These are phyloP conservation scores for Fusarium irregulare DNA, from an alignment of 2,329 filamentous ascomycete species.

Conservation along the genomic window DNA sequence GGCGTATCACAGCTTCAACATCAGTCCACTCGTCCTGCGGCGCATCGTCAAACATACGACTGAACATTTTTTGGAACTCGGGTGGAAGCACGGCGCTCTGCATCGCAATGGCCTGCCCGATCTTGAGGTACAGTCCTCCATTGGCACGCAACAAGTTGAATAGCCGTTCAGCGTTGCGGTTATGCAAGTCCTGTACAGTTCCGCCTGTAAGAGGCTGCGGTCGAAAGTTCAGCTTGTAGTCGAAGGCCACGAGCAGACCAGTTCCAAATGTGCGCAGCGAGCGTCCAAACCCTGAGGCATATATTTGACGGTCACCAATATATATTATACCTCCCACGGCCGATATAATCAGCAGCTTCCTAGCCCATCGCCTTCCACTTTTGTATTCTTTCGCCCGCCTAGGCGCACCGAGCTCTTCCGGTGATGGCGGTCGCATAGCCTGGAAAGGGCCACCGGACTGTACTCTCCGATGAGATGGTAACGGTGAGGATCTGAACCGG, in stretches of 20 bases:
- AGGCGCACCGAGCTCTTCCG: slow-evolving; percentile 80
- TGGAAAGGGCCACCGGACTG: slow-evolving; percentile 62
- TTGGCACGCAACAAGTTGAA: slow-evolving; percentile 86
- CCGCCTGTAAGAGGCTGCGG: slow-evolving; percentile 79
- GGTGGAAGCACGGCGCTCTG: slow-evolving; percentile 93
- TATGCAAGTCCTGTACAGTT: slow-evolving; percentile 81
- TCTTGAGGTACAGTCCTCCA: slow-evolving; percentile 95
- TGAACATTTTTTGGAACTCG: slow-evolving; percentile 96
- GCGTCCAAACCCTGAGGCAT: slow-evolving; percentile 81
- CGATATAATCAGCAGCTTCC: slow-evolving; percentile 74
- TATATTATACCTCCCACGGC: slow-evolving; percentile 71
- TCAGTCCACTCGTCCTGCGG: slow-evolving; percentile 91
- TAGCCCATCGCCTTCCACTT: slow-evolving; percentile 78
- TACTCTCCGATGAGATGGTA: slow-evolving; percentile 40
- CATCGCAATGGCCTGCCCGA: slow-evolving; percentile 98
- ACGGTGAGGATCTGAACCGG: slow-evolving; percentile 64
- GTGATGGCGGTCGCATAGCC: slow-evolving; percentile 80
- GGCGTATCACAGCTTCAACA: slow-evolving; percentile 83
- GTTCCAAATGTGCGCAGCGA: slow-evolving; percentile 84
- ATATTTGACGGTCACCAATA: slow-evolving; percentile 76
- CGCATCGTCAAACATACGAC: slow-evolving; percentile 96
- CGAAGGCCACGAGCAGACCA: slow-evolving; percentile 83
- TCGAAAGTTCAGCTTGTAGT: slow-evolving; percentile 98
- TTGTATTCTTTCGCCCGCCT: slow-evolving; percentile 76
- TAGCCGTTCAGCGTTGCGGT: slow-evolving; percentile 83